Evolutionary conservation across 768 basidiomycete genomes (phyloP).

Genomic region (Xerocomellus intermedius): DNA sequence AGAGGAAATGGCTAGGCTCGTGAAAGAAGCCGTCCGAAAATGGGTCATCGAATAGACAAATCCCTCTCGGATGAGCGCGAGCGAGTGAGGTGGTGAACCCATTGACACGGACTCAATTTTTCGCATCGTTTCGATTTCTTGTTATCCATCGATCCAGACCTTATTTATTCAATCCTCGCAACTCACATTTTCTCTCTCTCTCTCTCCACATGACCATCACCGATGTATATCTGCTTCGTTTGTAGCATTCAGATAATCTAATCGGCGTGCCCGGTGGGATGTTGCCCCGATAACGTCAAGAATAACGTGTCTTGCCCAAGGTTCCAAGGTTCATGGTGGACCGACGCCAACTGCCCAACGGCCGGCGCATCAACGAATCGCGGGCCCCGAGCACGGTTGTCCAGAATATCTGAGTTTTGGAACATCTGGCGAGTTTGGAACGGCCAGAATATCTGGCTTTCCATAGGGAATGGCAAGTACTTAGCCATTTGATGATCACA

Average conservation of each 20-base stretch:
- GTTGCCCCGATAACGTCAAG: too few species aligned
- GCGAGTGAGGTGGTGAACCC: not conserved
- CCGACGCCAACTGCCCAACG: too few species aligned
- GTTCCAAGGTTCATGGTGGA: too few species aligned
- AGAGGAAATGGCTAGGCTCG: conserved; percentile 69
- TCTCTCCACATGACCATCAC: not conserved
- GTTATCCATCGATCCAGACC: not conserved
- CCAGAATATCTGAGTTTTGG: too few species aligned
- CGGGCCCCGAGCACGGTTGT: too few species aligned
- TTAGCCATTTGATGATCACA: too few species aligned
- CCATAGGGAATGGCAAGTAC: too few species aligned
- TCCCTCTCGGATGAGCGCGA: too few species aligned
- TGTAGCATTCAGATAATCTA: conserved; percentile 19
- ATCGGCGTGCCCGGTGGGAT: not conserved
- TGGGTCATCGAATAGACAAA: conserved; percentile 57
- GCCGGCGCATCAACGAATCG: too few species aligned
- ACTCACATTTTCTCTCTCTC: not conserved
- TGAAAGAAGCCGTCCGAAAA: conserved; percentile 71
- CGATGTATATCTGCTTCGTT: conserved; percentile 17
- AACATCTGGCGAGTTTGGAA: too few species aligned
- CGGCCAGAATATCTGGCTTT: too few species aligned
- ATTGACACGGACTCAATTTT: not conserved
- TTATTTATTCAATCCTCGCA: conserved; percentile 15
- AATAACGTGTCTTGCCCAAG: too few species aligned
- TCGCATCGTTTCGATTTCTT: conserved; percentile 1